Evolutionary conservation across 2,329 filamentous ascomycete genomes (phyloP).

Genomic region (Phialophora macrospora): DNA sequence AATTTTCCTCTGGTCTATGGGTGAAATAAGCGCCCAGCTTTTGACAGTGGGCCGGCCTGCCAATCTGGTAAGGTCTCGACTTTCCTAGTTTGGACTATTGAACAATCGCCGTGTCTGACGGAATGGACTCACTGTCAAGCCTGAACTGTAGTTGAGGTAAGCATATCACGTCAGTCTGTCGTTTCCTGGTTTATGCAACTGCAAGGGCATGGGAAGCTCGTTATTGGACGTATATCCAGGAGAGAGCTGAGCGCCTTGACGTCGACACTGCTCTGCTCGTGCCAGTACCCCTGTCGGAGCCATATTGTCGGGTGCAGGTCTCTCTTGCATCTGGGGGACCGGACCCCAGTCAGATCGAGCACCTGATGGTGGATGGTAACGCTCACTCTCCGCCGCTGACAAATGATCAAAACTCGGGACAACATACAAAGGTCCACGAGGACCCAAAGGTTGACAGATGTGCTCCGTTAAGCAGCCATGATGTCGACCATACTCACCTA

Average conservation of each 20-base stretch:
- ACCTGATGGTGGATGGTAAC: no score
- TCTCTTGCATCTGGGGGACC: no score
- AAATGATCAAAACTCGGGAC: no score
- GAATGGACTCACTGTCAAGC: neutral
- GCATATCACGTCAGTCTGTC: slow-evolving; percentile 4
- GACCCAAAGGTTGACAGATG: no score
- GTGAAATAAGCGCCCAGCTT: neutral
- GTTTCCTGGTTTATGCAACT: neutral
- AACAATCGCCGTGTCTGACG: neutral
- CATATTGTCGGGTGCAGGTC: no score
- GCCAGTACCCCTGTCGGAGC: no score
- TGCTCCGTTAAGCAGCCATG: neutral
- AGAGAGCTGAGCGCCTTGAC: no score
- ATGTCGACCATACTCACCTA: slow-evolving; percentile 5
- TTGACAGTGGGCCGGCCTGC: neutral
- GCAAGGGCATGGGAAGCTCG: neutral
- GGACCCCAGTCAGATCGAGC: no score
- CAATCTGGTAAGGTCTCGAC: neutral
- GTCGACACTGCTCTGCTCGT: no score
- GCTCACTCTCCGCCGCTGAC: no score
- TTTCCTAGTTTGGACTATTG: neutral
- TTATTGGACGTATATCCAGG: neutral
- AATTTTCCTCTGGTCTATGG: neutral
- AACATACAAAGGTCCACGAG: neutral
- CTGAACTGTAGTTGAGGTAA: neutral